Evolutionary conservation across 2,329 filamentous ascomycete species (phyloP), one percentile per base, ranked within the genome.

Genomic region (Verticillium zaregamsianum): DNA sequence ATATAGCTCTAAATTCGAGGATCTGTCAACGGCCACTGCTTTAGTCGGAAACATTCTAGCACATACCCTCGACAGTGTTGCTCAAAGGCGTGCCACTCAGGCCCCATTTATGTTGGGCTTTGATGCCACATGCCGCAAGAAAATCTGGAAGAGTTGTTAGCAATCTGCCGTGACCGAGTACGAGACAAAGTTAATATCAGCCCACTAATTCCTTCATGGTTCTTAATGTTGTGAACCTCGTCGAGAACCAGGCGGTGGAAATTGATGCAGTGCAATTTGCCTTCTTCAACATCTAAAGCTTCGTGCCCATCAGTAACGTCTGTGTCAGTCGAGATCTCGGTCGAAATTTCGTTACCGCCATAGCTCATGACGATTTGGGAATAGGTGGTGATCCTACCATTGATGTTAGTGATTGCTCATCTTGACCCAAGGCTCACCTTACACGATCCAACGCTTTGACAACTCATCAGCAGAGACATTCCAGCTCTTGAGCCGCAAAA

Each of bases 221-320:
- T 86, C 63, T 86, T 86, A 63, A 88, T 85, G 0, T 66, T 66
- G 58, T 87, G 84, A 0, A 80, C 83, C 66, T 88, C 85, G 55
- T 88, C 85, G 0, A 87, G 71, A 1, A 87, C 77, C 3, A 88
- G 63, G 1, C 86, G 73, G 49, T 82, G 78, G 74, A 79, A 86
- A 0, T 74, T 69, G 3, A 79, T 66, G 1, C 61, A 57, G 63
- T 80, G 45, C 6, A 52, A 20, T 3, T 23, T 52, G n/a, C 45
- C 45, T 25, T 11, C 11, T 20, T 40, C 17, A 3, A 17, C 6
- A 17, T 15, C 37, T 7, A 1, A 15, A 15, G 12, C 6, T 12
- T 20, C 11, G 9, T 23, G 5, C 20, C 45, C 2, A 11, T 11
- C 3, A 52, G 12, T 20, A 11, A 3, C 17, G 5, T 20, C 37